Evolutionary conservation across 306 rosid genomes (phyloP).

Genomic region (Sesbania bispinosa): DNA sequence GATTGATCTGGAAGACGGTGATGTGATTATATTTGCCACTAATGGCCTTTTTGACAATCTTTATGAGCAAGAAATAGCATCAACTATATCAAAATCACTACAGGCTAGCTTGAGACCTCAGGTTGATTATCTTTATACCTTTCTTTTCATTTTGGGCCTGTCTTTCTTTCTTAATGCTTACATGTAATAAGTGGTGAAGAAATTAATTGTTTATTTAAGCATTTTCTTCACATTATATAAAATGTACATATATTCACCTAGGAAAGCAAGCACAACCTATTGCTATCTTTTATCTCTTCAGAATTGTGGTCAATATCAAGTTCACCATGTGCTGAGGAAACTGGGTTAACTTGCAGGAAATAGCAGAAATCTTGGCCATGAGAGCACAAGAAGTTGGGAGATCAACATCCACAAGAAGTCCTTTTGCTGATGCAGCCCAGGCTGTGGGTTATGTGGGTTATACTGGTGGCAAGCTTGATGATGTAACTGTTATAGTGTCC

Average conservation of each 20-base stretch:
- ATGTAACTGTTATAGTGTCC: slow-evolving; percentile 68
- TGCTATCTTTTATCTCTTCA: neutral
- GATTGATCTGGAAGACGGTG: slow-evolving; percentile 61
- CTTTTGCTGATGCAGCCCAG: slow-evolving; percentile 69
- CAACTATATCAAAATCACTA: slow-evolving; percentile 42
- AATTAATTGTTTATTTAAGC: neutral
- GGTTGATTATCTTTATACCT: slow-evolving; percentile 45
- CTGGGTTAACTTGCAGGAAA: slow-evolving; percentile 46
- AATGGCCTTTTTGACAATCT: slow-evolving; percentile 85
- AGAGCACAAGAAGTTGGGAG: slow-evolving; percentile 70
- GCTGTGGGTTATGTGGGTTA: slow-evolving; percentile 62
- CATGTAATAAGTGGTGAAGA: neutral
- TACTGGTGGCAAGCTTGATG: slow-evolving; percentile 72
- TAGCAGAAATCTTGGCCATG: slow-evolving; percentile 55
- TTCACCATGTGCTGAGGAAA: too few species aligned
- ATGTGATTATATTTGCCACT: slow-evolving; percentile 63
- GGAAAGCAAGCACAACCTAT: neutral
- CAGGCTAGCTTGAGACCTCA: slow-evolving; percentile 49
- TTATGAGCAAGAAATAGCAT: slow-evolving; percentile 69
- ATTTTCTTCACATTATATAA: neutral
- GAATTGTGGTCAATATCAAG: neutral
- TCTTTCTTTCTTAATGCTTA: slow-evolving; percentile 5
- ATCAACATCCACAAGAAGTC: slow-evolving; percentile 53
- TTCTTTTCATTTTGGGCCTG: neutral
- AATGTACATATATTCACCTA: neutral